A percentile compares a stretch with the other conserved stretches of the same genome.
Evolutionary conservation across 805 yeast genomes (phyloP).

Genomic region (Yarrowia phangngaensis): DNA sequence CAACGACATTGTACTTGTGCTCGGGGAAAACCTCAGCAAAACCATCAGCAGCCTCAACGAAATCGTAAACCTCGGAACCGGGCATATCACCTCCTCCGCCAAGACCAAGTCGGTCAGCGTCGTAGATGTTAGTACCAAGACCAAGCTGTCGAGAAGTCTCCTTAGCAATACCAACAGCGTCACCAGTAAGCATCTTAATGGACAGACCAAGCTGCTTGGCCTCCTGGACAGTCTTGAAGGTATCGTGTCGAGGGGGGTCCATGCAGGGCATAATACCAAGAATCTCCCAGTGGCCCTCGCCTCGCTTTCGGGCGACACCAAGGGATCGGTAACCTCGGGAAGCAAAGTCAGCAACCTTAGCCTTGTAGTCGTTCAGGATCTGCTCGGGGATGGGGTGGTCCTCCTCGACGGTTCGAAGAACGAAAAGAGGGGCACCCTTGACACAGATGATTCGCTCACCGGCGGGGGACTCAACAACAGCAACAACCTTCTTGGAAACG

Average conservation of each 20-base stretch:
- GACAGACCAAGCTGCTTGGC: constrained; percentile 88
- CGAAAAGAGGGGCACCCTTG: constrained; percentile 97
- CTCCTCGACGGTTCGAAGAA: constrained; percentile 92
- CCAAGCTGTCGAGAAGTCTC: constrained; percentile 98
- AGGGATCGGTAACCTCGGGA: constrained; percentile 97
- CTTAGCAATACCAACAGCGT: constrained; percentile 98
- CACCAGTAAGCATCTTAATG: constrained; percentile 98
- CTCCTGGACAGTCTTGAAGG: constrained; percentile 89
- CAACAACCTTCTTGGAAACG: constrained; percentile 94
- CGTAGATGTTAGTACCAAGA: constrained; percentile 91
- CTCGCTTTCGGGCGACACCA: constrained; percentile 98
- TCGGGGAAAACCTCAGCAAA: constrained; percentile 72
- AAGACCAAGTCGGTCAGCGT: constrained; percentile 94
- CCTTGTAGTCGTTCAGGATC: constrained; percentile 88
- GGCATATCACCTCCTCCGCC: constrained; percentile 67
- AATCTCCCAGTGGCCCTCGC: constrained; percentile 97
- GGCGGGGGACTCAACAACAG: constrained; percentile 91
- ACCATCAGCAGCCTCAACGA: constrained; percentile 89
- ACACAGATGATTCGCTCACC: constrained; percentile 94
- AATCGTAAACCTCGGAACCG: constrained; percentile 62
- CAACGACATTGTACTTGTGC: constrained; percentile 64
- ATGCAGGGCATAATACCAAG: constrained; percentile 97
- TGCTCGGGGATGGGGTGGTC: constrained; percentile 96
- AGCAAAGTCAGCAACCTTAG: constrained; percentile 96
- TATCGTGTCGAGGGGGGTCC: constrained; percentile 99